Conservation (phyloP, 106 monocot genomes). For the Cymbidium sinense region DNA sequence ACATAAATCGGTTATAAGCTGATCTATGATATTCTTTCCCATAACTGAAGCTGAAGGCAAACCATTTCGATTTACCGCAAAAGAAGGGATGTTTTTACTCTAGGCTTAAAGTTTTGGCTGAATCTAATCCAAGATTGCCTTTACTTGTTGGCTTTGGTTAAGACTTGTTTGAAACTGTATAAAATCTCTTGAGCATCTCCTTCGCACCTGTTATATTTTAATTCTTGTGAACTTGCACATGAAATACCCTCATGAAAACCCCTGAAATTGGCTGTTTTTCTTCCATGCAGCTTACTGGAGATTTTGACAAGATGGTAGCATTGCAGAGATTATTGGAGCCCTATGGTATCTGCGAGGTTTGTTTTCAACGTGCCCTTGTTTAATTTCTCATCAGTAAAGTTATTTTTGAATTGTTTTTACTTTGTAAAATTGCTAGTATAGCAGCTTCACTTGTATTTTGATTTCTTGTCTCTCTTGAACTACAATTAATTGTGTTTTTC, state of each 20-base stretch:
- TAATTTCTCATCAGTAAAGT: background rate
- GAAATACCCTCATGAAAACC: background rate
- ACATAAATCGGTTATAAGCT: no score
- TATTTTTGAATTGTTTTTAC: no score
- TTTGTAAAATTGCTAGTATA: background rate
- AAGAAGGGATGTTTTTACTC: no score
- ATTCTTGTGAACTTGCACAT: background rate
- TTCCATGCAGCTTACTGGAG: slow-evolving; percentile 70
- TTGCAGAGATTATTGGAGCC: slow-evolving; percentile 88
- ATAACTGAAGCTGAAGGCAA: no score
- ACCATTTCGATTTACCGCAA: no score
- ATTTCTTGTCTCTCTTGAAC: background rate
- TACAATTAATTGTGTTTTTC: background rate
- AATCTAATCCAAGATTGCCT: no score
- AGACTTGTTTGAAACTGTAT: no score
- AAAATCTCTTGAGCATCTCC: no score
- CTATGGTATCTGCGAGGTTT: slow-evolving; percentile 95
- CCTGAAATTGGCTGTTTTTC: slow-evolving; percentile 1
- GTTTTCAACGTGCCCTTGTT: slow-evolving; percentile 4
- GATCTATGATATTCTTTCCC: no score
- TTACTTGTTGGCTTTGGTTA: no score
- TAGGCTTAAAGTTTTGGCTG: no score
- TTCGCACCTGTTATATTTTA: background rate
- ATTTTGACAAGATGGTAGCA: slow-evolving; percentile 90
- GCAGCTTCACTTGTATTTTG: background rate